Base-by-base conservation (phyloP, 768 basidiomycete species). In the Pisolithus sp. region DNA sequence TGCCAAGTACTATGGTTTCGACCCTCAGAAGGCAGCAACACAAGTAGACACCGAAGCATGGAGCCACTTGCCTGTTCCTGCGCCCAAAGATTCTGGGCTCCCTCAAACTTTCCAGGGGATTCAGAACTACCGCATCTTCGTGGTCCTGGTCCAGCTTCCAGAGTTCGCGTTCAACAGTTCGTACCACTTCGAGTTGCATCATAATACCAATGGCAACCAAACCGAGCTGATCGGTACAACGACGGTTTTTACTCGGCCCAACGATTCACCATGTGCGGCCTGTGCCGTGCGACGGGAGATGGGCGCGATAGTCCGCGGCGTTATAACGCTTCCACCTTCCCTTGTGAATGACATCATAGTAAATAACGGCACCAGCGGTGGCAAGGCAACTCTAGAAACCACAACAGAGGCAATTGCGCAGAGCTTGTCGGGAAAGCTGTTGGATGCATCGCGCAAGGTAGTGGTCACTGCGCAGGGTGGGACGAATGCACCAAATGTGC, bases 81-180 rank as follows among this genome's bases (percentile, higher is more conserved):
- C 8, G 10, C 18, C 20, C 10, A 48, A 24, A 20, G 47, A 48
- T 37, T 39, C 24, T 20, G 45, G 21, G 6, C 57, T 64, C 18
- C 60, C 64, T 23, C 2, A 40, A 28, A 40, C 52, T 46, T 55
- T 59, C 45, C 45, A 42, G 47, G 58, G 55, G 9, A 56, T 66
- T 30, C 21, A 47, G 24, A 44, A 55, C 40, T 68, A 58, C 51
- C 65, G 67, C 17, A 21, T 58, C 23, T 67, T 68, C 51, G 52
- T 56, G 26, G 55, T 68, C 28, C 53, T 62, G 23, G 62, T 56
- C 47, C 51, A 49, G 28, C 65, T 67, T 39, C 41, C 43, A 7
- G 64, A 68, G 37, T 58, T 66, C n/a, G 60, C 59, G 2, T 52
- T 60, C 37, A 56, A 60, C 21, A 40, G 52, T 8, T 57, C 65